Percentiles rank a stretch among this genome's conserved stretches.
Evolutionary conservation across 805 yeast genomes (phyloP).

Genomic region (Priceomyces castillae): DNA sequence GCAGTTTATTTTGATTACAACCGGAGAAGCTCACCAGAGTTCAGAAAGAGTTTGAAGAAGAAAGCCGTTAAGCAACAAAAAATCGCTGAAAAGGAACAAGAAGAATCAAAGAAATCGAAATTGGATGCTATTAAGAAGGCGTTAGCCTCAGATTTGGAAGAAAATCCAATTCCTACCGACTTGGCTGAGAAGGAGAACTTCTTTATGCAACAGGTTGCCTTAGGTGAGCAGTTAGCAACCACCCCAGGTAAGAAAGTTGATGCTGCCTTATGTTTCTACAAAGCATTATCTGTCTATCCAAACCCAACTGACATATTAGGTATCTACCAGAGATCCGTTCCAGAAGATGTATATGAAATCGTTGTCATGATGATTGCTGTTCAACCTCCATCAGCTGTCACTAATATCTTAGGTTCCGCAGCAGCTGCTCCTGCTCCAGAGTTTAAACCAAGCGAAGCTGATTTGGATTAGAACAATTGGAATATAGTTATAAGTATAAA

Average conservation of each 20-base stretch:
- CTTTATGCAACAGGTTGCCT: conserved; percentile 79
- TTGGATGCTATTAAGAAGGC: conserved; percentile 59
- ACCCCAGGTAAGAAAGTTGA: conserved; percentile 67
- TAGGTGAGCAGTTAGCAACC: conserved; percentile 78
- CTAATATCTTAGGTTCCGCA: conserved; percentile 57
- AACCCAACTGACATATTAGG: conserved; percentile 89
- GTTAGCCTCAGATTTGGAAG: conserved; percentile 60
- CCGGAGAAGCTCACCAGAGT: conserved; percentile 78
- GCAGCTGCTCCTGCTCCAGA: conserved; percentile 16
- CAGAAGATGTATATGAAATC: conserved; percentile 76
- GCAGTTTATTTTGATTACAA: conserved; percentile 88
- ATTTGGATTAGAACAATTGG: conserved; percentile 25
- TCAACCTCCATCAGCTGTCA: conserved; percentile 80
- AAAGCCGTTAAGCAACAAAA: conserved; percentile 61
- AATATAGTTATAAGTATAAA: background rate
- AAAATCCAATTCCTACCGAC: conserved; percentile 73
- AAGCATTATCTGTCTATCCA: conserved; percentile 90
- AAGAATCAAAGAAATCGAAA: conserved; percentile 58
- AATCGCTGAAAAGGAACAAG: conserved; percentile 50
- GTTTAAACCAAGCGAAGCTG: conserved; percentile 28
- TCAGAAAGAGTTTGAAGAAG: conserved; percentile 73
- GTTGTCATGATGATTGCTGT: conserved; percentile 87
- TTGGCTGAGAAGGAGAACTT: conserved; percentile 67
- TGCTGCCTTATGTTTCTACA: conserved; percentile 89
- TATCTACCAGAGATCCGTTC: conserved; percentile 85